phyloP scores from a whole-genome alignment of 73 alveolate genomes.

The Paramecium octaurelia region DNA sequence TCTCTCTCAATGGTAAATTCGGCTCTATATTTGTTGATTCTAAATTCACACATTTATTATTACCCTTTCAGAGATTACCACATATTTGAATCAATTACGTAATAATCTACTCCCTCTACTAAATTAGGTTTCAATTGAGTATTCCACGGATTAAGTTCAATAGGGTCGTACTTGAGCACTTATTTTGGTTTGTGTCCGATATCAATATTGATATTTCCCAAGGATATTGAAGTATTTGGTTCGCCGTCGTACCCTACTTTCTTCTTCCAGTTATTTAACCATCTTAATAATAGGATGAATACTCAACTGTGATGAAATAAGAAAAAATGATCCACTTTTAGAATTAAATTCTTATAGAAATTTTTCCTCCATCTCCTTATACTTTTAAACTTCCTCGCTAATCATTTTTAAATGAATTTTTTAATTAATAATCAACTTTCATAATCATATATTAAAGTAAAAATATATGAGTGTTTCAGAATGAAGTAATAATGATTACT shows the following conservation, averaged over 20 bases:
- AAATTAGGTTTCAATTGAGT: conserved; percentile 3
- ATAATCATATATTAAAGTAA: background rate
- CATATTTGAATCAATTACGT: background rate
- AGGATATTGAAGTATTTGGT: background rate
- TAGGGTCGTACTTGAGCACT: background rate
- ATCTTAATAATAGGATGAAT: background rate
- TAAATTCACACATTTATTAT: background rate
- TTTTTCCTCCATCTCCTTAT: background rate
- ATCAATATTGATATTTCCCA: background rate
- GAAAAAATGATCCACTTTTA: background rate
- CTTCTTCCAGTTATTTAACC: conserved; percentile 28
- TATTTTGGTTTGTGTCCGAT: background rate
- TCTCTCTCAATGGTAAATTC: background rate
- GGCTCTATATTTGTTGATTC: background rate
- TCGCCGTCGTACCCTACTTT: background rate
- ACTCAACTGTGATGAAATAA: background rate
- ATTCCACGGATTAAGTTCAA: conserved; percentile 11
- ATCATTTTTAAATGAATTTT: background rate
- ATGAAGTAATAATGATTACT: conserved; percentile 21
- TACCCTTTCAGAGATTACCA: conserved; percentile 18
- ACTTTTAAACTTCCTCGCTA: background rate
- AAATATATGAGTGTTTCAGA: conserved; percentile 29
- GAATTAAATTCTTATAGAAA: background rate
- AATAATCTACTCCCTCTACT: background rate
- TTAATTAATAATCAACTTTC: background rate